Evolutionary conservation across 352 stramenopile species (phyloP).

Genomic region (Globisporangium echinulatum): DNA sequence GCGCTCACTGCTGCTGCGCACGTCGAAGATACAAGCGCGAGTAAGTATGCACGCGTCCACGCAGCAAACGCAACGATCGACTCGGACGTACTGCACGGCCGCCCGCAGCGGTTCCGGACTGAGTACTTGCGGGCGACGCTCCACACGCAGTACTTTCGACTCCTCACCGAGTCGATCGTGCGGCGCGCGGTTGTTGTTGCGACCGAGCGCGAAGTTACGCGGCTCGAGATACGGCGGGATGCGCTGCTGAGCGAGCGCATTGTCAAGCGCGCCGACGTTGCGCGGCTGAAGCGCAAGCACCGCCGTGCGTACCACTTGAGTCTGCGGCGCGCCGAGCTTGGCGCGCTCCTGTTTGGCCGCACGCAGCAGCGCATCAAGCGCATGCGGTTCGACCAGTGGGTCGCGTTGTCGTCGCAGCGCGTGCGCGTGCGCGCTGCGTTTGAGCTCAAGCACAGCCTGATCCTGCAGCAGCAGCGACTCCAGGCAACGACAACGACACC

Average conservation of each 20-base stretch:
- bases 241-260: slow-evolving; percentile 32
- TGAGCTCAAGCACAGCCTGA: slow-evolving; percentile 53
- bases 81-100: slow-evolving; percentile 57
- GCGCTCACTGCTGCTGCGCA: slow-evolving; percentile 28
- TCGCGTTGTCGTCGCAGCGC: slow-evolving; percentile 46
- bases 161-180: slow-evolving; percentile 55
- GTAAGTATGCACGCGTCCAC: slow-evolving; percentile 39
- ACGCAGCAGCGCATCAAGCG: slow-evolving; percentile 28
- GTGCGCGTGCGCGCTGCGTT: slow-evolving; percentile 52
- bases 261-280: slow-evolving; percentile 48
- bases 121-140: slow-evolving; percentile 51
- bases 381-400: slow-evolving; percentile 56
- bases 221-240: slow-evolving; percentile 25
- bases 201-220: slow-evolving; percentile 34
- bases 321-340: slow-evolving; percentile 38
- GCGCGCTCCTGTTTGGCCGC: slow-evolving; percentile 42
- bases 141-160: slow-evolving; percentile 42
- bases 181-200: slow-evolving; percentile 34
- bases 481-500: background rate
- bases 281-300: slow-evolving; percentile 39
- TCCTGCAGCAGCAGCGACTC: slow-evolving; percentile 51
- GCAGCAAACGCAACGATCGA: slow-evolving; percentile 55
- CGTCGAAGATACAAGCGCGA: slow-evolving; percentile 25
- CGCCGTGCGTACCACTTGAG: slow-evolving; percentile 36
- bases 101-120: slow-evolving; percentile 58